Percentiles rank a stretch among this genome's conserved stretches.
phyloP scores from a whole-genome alignment of 345 rosid species.

The Acer saccharum region DNA sequence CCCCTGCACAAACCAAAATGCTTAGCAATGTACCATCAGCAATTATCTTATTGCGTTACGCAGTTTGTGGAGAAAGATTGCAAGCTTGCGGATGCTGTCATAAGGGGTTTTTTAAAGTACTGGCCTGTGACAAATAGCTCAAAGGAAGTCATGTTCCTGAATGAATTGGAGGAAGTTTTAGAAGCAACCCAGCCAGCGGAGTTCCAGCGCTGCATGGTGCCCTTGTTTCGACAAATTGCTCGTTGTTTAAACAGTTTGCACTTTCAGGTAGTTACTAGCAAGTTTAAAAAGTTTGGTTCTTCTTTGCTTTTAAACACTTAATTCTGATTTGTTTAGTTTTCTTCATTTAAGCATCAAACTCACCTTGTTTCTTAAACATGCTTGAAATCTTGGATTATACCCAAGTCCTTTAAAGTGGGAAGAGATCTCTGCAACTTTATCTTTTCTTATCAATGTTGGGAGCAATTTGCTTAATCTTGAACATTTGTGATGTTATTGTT shows the following conservation, averaged over 20 bases:
- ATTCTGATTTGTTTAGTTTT: not conserved
- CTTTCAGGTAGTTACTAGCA: conserved; percentile 66
- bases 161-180: conserved; percentile 83
- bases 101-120: conserved; percentile 78
- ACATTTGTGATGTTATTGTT: not conserved
- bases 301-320: conserved; percentile 7
- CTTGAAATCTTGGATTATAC: conserved; percentile 7
- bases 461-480: not conserved
- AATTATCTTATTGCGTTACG: conserved; percentile 71
- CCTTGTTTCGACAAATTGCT: conserved; percentile 71
- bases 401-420: not conserved
- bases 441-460: not conserved
- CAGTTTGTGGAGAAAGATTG: conserved; percentile 93
- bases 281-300: conserved; percentile 7
- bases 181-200: conserved; percentile 82
- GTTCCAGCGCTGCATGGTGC: conserved; percentile 85
- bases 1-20: conserved; percentile 89
- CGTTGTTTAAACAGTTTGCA: conserved; percentile 79
- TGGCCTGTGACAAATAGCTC: conserved; percentile 94
- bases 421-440: not conserved
- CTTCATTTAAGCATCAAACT: not conserved
- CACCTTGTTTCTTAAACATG: not conserved
- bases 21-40: conserved; percentile 85
- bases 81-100: conserved; percentile 82
- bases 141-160: conserved; percentile 92